Percentiles rank a stretch among this genome's conserved stretches.
phyloP scores from a whole-genome alignment of 257 asterid species.

The Oldenlandia corymbosa region DNA sequence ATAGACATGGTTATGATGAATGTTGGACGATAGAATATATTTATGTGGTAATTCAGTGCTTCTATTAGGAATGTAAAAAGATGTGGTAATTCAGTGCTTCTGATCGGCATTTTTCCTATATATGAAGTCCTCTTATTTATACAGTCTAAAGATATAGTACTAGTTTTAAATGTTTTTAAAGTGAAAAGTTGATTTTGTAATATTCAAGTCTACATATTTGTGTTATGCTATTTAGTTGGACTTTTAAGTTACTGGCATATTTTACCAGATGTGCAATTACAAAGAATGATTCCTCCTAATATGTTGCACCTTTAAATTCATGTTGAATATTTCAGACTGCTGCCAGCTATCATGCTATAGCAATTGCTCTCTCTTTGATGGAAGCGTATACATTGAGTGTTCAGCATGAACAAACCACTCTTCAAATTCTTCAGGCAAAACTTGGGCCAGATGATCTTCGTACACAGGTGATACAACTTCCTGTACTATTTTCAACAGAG shows the following conservation, averaged over 20 bases:
- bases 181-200: background rate
- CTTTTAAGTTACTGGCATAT: background rate
- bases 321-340: constrained; percentile 33
- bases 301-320: background rate
- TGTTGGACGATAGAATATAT: background rate
- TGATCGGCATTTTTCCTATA: too few relatives aligned
- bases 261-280: background rate
- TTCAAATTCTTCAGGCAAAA: constrained; percentile 41
- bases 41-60: background rate
- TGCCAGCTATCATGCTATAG: constrained; percentile 47
- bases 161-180: background rate
- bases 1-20: background rate
- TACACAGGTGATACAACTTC: constrained; percentile 33
- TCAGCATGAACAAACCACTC: constrained; percentile 48
- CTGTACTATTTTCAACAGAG: background rate
- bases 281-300: background rate
- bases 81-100: too few relatives aligned
- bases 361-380: constrained; percentile 50
- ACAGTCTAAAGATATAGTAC: background rate
- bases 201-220: background rate
- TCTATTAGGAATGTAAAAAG: too few relatives aligned
- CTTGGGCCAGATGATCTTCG: constrained; percentile 45
- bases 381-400: constrained; percentile 48
- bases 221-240: background rate
- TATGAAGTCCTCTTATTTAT: background rate